Evolutionary conservation across 2,329 filamentous ascomycete species (phyloP).

Genomic region (Sporothrix curviconia): DNA sequence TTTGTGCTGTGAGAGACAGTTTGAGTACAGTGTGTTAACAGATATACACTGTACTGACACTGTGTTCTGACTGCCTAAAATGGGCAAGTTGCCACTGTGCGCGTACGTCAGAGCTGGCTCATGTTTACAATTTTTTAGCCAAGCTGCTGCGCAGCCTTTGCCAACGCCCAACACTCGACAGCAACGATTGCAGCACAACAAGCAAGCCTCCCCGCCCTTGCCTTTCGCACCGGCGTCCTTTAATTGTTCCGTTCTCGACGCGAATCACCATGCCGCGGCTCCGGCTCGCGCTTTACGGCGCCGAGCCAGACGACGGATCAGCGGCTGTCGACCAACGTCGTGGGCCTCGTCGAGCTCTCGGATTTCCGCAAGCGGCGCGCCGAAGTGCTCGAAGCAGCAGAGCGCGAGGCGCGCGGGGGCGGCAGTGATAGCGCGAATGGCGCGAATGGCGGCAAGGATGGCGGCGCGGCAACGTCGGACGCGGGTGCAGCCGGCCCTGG

Average conservation of each 20-base stretch:
- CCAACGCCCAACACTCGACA: background rate
- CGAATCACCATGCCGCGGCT: conserved; percentile 11
- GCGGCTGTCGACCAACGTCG: conserved; percentile 75
- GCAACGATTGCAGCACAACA: too few species aligned
- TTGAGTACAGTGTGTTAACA: too few species aligned
- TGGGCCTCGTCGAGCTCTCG: conserved; percentile 83
- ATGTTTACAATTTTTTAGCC: conserved; percentile 1
- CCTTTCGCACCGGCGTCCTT: too few species aligned
- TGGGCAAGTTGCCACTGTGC: too few species aligned
- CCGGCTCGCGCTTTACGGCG: conserved; percentile 60
- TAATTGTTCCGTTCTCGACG: too few species aligned
- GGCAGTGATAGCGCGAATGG: conserved; percentile 32
- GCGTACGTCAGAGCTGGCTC: background rate
- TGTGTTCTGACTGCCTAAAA: background rate
- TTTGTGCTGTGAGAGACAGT: too few species aligned
- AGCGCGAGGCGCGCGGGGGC: conserved; percentile 67
- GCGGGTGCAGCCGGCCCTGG: conserved; percentile 21
- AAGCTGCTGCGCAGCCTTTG: background rate
- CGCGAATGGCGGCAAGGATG: conserved; percentile 33
- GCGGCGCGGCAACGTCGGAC: conserved; percentile 18
- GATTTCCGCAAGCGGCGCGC: conserved; percentile 95
- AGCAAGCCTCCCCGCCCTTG: too few species aligned
- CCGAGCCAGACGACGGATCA: conserved; percentile 74
- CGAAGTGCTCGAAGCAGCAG: conserved; percentile 85
- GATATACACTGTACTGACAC: background rate